phyloP scores from a whole-genome alignment of 805 yeast genomes.

The Yamadazyma olivae region DNA sequence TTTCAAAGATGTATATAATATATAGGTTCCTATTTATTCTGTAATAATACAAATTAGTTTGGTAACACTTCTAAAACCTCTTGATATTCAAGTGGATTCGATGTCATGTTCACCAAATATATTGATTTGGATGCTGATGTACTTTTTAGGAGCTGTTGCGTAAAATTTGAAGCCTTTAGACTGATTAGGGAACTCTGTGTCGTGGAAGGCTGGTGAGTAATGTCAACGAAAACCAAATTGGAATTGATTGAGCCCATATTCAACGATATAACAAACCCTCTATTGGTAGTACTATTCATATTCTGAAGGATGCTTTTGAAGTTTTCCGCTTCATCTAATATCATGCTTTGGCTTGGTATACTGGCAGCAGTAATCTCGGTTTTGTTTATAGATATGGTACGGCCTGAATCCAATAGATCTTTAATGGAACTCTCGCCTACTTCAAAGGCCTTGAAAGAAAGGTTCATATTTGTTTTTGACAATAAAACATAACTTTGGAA shows the following conservation, averaged over 20 bases:
- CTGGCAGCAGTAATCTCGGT: background rate
- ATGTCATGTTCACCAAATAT: no score
- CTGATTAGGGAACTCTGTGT: background rate
- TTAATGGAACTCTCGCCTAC: background rate
- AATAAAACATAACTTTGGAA: background rate
- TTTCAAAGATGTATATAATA: constrained; percentile 10
- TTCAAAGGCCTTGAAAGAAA: constrained; percentile 11
- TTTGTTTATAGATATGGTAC: constrained; percentile 1
- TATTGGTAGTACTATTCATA: background rate
- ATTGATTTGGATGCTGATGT: no score
- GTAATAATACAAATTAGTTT: background rate
- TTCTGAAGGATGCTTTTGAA: constrained; percentile 8
- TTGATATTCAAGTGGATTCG: no score
- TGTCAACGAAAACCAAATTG: constrained; percentile 4
- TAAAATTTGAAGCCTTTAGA: no score
- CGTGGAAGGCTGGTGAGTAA: background rate
- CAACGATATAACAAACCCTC: constrained; percentile 1
- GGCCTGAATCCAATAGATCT: constrained; percentile 12
- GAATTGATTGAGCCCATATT: background rate
- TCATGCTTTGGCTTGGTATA: constrained; percentile 11
- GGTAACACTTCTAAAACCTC: background rate
- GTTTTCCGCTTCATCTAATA: constrained; percentile 11
- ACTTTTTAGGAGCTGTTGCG: no score
- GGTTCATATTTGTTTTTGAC: no score
- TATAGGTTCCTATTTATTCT: no score